Conservation (phyloP, 345 rosid species). For the Toxicodendron radicans region DNA sequence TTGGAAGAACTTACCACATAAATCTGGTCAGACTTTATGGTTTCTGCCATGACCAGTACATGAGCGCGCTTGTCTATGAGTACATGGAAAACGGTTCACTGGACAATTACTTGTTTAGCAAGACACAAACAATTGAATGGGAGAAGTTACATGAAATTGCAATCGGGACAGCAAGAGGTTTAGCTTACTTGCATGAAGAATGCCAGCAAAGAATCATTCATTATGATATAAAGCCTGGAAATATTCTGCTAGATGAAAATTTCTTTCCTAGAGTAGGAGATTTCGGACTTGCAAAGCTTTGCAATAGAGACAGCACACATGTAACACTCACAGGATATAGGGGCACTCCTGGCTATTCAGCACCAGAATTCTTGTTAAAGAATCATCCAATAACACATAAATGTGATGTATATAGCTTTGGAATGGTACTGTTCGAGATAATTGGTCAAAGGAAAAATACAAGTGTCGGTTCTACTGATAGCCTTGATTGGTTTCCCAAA, state of each 20-base stretch:
- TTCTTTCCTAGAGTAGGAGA: conserved; percentile 15
- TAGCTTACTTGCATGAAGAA: conserved; percentile 25
- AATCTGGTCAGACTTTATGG: conserved; percentile 20
- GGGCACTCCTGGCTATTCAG: conserved; percentile 18
- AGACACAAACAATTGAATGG: not conserved
- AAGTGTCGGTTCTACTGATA: not conserved
- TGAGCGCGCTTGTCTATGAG: conserved; percentile 16
- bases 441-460: conserved; percentile 14
- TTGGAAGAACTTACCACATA: conserved; percentile 16
- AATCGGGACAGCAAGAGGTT: conserved; percentile 9
- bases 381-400: conserved; percentile 12
- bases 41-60: conserved; percentile 14
- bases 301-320: not conserved
- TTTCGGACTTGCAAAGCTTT: conserved; percentile 21
- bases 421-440: conserved; percentile 21
- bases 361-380: conserved; percentile 10
- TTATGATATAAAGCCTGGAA: conserved; percentile 18
- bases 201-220: conserved; percentile 21
- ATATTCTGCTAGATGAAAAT: conserved; percentile 10
- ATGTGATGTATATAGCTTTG: conserved; percentile 24
- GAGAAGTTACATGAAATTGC: conserved; percentile 11
- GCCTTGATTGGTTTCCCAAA: conserved; percentile 23
- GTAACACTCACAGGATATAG: conserved; percentile 6
- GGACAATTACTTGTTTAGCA: conserved; percentile 1
- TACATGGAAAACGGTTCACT: conserved; percentile 21